Percentiles rank a stretch among this genome's conserved stretches.
Evolutionary conservation across 768 basidiomycete species (phyloP).

Genomic region (Boletus sp.): DNA sequence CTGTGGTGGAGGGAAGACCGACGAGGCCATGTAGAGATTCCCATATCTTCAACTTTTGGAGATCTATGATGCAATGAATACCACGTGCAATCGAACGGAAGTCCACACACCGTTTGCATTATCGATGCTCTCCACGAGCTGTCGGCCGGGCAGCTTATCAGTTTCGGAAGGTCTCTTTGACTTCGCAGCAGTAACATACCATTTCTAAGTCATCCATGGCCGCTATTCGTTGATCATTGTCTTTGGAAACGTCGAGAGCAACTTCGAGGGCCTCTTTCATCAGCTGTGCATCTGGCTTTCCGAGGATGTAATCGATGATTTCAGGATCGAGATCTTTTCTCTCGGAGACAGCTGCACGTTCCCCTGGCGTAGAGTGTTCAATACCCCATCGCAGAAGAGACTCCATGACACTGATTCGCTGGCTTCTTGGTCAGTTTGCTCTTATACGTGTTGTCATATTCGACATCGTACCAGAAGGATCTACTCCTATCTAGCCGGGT

Average conservation of each 20-base stretch:
- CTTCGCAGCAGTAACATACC: slow-evolving; percentile 43
- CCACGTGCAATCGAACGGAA: not conserved
- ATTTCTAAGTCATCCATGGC: slow-evolving; percentile 87
- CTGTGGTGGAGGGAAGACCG: slow-evolving; percentile 49
- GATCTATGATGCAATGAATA: slow-evolving; percentile 45
- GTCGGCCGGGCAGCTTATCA: not conserved
- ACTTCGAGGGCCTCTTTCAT: slow-evolving; percentile 80
- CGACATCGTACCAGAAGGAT: slow-evolving; percentile 7
- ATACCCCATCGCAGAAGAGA: slow-evolving; percentile 81
- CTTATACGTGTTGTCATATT: not conserved
- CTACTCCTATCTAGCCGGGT: slow-evolving; percentile 10
- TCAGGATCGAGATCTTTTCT: slow-evolving; percentile 68
- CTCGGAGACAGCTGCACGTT: slow-evolving; percentile 33
- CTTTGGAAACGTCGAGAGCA: slow-evolving; percentile 54
- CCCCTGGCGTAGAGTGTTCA: slow-evolving; percentile 54
- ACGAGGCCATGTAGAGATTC: slow-evolving; percentile 67
- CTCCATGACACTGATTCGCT: slow-evolving; percentile 50
- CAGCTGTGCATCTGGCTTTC: slow-evolving; percentile 74
- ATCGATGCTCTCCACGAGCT: slow-evolving; percentile 88
- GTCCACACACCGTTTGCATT: slow-evolving; percentile 69
- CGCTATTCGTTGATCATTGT: slow-evolving; percentile 57
- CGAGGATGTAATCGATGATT: slow-evolving; percentile 84
- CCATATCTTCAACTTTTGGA: slow-evolving; percentile 78
- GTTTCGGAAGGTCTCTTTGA: not conserved
- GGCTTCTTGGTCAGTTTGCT: not conserved